Evolutionary conservation across 768 basidiomycete species (phyloP), one percentile per base, ranked within the genome.

Genomic region (Tylopilus cervinicoccineus): DNA sequence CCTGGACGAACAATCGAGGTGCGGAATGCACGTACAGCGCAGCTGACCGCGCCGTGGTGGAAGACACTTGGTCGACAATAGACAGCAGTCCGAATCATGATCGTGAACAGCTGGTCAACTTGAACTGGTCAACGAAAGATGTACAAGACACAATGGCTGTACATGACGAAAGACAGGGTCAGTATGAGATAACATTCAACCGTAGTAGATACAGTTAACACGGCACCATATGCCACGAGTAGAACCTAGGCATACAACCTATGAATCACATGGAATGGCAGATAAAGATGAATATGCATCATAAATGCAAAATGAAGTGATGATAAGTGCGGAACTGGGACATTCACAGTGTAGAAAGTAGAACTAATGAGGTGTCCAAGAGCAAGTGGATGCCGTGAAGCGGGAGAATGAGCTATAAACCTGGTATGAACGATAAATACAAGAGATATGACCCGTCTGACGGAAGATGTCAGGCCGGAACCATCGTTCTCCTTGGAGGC

Each of bases 1-100:
- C n/a, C 60, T 10, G 47, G 56, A 19, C 43, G 20, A 39, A 60
- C 31, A 1, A 67, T 58, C 2, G 75, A 66, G 8, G 72, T 63
- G 29, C 52, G 59, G 40, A 72, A 63, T n/a, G 55, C 26, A 33
- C 63, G 64, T 12, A 42, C 39, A 11, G n/a, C 40, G 11, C 38
- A 26, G 27, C 28, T 23, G 34, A 41, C 26, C 13, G 29, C 37
- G n/a, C n/a, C n/a, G n/a, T n/a, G n/a, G n/a, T n/a, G n/a, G n/a
- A n/a, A n/a, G n/a, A n/a, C n/a, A n/a, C n/a, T 20, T 26, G 11
- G 28, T 31, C 23, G 34, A 34, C 41, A 14, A 19, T 12, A 17
- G 31, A 28, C 5, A 9, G 27, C 23, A 22, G 19, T 22, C 32
- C 19, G 43, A 45, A 49, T 38, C 56, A 57, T n/a, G n/a, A n/a